phyloP scores from a whole-genome alignment of 345 rosid species.

The Gossypium turneri region DNA sequence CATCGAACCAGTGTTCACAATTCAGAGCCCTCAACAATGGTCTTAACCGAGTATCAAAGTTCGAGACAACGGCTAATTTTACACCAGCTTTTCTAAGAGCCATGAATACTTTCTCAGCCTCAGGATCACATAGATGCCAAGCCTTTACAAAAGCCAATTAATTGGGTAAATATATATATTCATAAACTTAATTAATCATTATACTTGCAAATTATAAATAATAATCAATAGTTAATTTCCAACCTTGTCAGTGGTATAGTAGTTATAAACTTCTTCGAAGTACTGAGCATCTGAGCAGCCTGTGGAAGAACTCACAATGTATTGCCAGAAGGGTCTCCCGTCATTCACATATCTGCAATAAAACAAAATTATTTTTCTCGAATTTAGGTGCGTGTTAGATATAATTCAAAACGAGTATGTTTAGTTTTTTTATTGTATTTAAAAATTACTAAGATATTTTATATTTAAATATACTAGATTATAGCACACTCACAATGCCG shows the following conservation, averaged over 20 bases:
- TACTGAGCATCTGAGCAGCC: constrained; percentile 77
- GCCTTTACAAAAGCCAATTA: constrained; percentile 46
- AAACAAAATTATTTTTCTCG: background rate
- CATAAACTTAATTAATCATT: background rate
- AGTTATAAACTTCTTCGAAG: constrained; percentile 86
- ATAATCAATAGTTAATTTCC: background rate
- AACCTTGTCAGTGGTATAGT: constrained; percentile 83
- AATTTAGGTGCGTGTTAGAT: background rate
- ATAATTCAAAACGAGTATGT: no score
- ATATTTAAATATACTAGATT: no score
- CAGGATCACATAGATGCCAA: constrained; percentile 95
- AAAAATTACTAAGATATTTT: no score
- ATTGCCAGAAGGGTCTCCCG: constrained; percentile 94
- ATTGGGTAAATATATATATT: background rate
- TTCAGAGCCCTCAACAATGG: constrained; percentile 71
- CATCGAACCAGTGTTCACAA: constrained; percentile 96
- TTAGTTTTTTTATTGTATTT: no score
- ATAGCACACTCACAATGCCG: no score
- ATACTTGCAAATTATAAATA: background rate
- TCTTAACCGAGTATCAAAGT: constrained; percentile 92
- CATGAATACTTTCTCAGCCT: constrained; percentile 76
- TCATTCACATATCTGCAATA: constrained; percentile 87
- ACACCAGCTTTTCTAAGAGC: constrained; percentile 78
- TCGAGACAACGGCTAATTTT: constrained; percentile 86
- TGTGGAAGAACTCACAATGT: constrained; percentile 81